A percentile compares a stretch with the other conserved stretches of the same genome.
These are phyloP conservation scores for Myochromella boudieri DNA, from an alignment of 768 basidiomycete genomes.

Conservation along the genomic window DNA sequence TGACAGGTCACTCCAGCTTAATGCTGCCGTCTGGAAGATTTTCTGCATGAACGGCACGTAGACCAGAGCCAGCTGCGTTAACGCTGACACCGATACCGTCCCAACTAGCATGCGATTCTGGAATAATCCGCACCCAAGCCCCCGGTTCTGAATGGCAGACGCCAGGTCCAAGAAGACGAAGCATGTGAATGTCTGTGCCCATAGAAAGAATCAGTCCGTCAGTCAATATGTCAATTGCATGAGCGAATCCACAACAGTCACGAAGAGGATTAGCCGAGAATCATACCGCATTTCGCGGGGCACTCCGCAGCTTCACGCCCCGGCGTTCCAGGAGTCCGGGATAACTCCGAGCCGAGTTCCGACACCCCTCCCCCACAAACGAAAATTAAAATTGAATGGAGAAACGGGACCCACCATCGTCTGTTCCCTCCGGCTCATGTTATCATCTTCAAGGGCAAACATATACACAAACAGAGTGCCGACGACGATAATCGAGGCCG, in stretches of 20 bases:
- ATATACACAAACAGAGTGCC: slow-evolving; percentile 89
- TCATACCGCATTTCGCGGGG: too few species aligned
- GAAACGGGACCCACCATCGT: slow-evolving; percentile 74
- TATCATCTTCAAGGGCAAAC: slow-evolving; percentile 79
- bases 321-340: neutral
- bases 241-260: too few species aligned
- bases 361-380: neutral
- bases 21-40: slow-evolving; percentile 90
- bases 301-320: too few species aligned
- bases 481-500: slow-evolving; percentile 86
- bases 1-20: slow-evolving; percentile 64
- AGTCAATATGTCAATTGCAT: too few species aligned
- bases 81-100: slow-evolving; percentile 84
- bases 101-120: slow-evolving; percentile 89
- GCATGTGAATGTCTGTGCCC: slow-evolving; percentile 85
- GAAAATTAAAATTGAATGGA: neutral
- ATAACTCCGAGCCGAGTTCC: neutral
- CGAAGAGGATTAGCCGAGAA: slow-evolving; percentile 9
- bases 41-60: slow-evolving; percentile 91
- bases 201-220: too few species aligned
- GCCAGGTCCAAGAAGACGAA: slow-evolving; percentile 98
- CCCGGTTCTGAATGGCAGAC: slow-evolving; percentile 93
- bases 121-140: slow-evolving; percentile 78
- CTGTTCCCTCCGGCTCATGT: slow-evolving; percentile 84
- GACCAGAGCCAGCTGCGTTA: slow-evolving; percentile 82